These are phyloP conservation scores for Blastobotrys serpentis DNA, from an alignment of 1,139 yeast genomes.

Conservation along the genomic window DNA sequence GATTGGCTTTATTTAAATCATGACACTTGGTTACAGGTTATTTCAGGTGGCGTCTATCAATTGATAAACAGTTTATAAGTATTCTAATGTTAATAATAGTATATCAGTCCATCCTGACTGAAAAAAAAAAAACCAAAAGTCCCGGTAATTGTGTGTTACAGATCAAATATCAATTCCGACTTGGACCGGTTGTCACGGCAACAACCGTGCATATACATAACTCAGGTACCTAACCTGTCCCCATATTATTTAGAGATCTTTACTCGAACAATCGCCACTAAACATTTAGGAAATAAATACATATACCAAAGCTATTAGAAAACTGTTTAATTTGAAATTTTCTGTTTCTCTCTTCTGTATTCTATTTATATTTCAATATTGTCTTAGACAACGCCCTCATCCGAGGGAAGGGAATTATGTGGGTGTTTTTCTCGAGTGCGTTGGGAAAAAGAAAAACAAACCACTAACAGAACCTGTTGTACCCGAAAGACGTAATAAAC, in stretches of 20 bases:
- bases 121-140: too few relatives aligned
- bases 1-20: too few relatives aligned
- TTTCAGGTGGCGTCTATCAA: too few relatives aligned
- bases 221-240: background rate
- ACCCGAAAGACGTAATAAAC: background rate
- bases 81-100: too few relatives aligned
- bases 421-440: background rate
- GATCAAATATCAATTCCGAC: background rate
- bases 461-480: background rate
- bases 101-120: too few relatives aligned
- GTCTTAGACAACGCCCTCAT: background rate
- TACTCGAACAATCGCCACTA: too few relatives aligned
- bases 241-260: background rate
- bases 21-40: too few relatives aligned
- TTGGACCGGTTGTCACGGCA: background rate
- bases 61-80: too few relatives aligned
- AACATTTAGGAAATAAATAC: too few relatives aligned
- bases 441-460: slow-evolving; percentile 7
- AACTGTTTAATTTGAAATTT: too few relatives aligned
- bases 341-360: background rate
- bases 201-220: background rate
- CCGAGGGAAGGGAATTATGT: background rate
- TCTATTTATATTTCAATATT: background rate
- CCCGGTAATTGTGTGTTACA: too few relatives aligned
- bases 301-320: too few relatives aligned